Evolutionary conservation across 129 eudicot species (phyloP), one percentile per base, ranked within the genome.

Genomic region (Apium graveolens): DNA sequence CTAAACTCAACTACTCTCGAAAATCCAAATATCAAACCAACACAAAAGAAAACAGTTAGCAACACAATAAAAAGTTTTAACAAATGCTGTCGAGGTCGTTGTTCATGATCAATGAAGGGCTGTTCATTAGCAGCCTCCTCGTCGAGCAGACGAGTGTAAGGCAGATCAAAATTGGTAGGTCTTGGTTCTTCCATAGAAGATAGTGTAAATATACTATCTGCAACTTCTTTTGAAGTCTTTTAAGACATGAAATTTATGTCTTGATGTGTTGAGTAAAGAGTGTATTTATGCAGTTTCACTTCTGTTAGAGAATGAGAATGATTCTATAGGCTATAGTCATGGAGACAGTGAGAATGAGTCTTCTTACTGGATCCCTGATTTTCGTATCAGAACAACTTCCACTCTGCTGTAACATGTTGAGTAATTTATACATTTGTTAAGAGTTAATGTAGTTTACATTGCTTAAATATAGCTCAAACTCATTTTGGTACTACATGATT

Each of bases 271-370:
- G 2, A 34, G 39, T 12, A 66, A 66, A 31, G 3, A 66, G 24
- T 9, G 16, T n/a, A 60, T 26, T n/a, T 20, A 65, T 27, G 31
- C 24, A 66, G 24, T 9, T 5, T 3, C 39, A 66, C 72, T 31
- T 66, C 39, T 66, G 72, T 66, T 27, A 14, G 72, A 66, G 38
- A 66, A 66, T 31, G 72, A 66, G 72, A 66, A 66, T 31, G 39
- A 16, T 66, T 66, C 72, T 31, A 13, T 31, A 66, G 37, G 41
- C 68, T 60, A 60, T 60, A 60, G 68, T 12, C 68, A 10, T 66
- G 72, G 37, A 32, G 39, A 66, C 72, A 66, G 39, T 31, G 72
- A 66, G 72, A 66, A 66, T 66, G 72, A 66, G 72, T 66, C 72
- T 31, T 27, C 21, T 11, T 16, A 66, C 72, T 66, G 41, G 72